Percentiles rank a stretch among this genome's conserved stretches.
These are phyloP conservation scores for Cystobasidium onofrii DNA, from an alignment of 768 basidiomycete species.

Conservation along the genomic window DNA sequence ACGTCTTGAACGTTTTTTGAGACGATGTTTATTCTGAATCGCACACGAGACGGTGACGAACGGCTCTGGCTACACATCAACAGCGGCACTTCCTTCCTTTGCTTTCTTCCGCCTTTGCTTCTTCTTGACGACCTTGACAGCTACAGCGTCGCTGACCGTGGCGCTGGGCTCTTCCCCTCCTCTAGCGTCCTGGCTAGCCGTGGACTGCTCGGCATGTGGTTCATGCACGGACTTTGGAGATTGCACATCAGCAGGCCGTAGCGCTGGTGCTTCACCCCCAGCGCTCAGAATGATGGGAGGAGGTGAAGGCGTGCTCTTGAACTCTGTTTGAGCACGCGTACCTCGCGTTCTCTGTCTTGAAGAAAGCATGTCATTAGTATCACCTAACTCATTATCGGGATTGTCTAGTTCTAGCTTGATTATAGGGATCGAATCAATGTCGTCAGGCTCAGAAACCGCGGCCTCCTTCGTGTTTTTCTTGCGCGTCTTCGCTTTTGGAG, in stretches of 20 bases:
- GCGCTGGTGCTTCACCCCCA: conserved; percentile 9
- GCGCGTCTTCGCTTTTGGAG: conserved; percentile 10
- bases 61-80: not conserved
- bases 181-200: not conserved
- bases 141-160: not conserved
- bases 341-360: too few relatives aligned
- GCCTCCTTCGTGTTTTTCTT: conserved; percentile 48
- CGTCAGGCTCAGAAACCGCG: conserved; percentile 64
- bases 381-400: too few relatives aligned
- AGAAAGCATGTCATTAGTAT: too few relatives aligned
- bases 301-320: conserved; percentile 9
- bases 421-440: conserved; percentile 87
- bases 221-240: not conserved
- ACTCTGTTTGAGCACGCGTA: not conserved
- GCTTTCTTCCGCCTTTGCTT: conserved; percentile 23
- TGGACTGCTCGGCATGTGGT: not conserved
- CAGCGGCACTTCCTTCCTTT: not conserved
- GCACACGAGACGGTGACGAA: too few relatives aligned
- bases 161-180: not conserved
- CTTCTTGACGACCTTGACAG: not conserved
- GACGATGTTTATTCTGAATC: too few relatives aligned
- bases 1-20: too few relatives aligned
- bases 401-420: conserved; percentile 58
- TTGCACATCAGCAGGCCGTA: not conserved
- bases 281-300: conserved; percentile 17